These are phyloP conservation scores for Trametes sanguinea DNA, from an alignment of 768 basidiomycete species.

Conservation along the genomic window DNA sequence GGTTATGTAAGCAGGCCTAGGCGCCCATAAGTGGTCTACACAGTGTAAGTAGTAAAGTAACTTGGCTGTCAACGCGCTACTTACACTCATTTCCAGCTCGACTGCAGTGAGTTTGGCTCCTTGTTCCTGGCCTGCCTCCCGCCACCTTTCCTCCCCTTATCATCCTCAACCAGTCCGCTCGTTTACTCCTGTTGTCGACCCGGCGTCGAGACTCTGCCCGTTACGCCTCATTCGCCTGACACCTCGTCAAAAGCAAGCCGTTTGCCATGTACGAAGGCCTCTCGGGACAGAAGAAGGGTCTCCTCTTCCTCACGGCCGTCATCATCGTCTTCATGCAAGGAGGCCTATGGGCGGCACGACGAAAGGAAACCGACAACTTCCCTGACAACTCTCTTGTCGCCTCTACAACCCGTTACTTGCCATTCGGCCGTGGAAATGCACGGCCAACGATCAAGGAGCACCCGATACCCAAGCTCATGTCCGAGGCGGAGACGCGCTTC, in stretches of 20 bases:
- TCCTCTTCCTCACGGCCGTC: conserved; percentile 32
- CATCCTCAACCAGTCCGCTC: conserved; percentile 16
- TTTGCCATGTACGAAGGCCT: conserved; percentile 27
- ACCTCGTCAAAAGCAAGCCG: neutral
- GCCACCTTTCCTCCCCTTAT: neutral
- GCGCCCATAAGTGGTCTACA: neutral
- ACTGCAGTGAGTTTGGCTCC: no score
- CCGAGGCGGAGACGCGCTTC: conserved; percentile 77
- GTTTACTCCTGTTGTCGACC: conserved; percentile 6
- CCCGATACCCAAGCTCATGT: conserved; percentile 85
- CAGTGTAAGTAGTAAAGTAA: no score
- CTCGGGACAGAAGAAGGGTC: conserved; percentile 29
- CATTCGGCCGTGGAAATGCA: conserved; percentile 21
- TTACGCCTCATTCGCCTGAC: neutral
- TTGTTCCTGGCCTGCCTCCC: conserved; percentile 6
- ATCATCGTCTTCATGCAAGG: conserved; percentile 36
- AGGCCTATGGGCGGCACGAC: conserved; percentile 36
- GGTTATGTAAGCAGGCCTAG: neutral
- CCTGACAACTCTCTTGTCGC: conserved; percentile 29
- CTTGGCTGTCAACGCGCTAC: neutral
- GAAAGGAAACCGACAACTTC: conserved; percentile 25
- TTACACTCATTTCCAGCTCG: neutral
- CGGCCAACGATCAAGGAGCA: conserved; percentile 46
- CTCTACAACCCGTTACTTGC: conserved; percentile 27
- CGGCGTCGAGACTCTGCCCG: neutral